Conservation (phyloP, 139 green algal genomes). For the Dunaliella primolecta region DNA sequence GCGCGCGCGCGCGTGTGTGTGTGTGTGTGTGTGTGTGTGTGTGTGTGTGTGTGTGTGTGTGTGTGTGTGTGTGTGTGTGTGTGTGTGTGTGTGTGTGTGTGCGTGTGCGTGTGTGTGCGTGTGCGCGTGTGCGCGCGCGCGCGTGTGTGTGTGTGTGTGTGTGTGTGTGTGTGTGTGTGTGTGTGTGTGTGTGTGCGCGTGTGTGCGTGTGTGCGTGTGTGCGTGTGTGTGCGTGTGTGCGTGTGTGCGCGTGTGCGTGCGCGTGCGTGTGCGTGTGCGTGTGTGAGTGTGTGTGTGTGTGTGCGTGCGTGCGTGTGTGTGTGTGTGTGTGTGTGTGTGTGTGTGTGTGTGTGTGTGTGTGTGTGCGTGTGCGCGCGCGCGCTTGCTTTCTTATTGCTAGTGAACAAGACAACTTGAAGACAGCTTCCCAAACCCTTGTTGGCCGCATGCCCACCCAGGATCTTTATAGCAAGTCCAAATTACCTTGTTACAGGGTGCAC, state of each 20-base stretch:
- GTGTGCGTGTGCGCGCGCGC: not conserved
- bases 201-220: not conserved
- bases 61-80: not conserved
- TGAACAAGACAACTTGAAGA: not conserved
- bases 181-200: not conserved
- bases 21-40: not conserved
- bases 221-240: not conserved
- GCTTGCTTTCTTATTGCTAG: no score
- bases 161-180: slow-evolving; percentile 32
- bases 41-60: slow-evolving; percentile 30
- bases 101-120: not conserved
- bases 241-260: no score
- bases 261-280: slow-evolving; percentile 46
- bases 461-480: not conserved
- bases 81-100: not conserved
- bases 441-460: not conserved
- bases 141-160: not conserved
- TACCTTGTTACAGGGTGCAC: not conserved
- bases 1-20: not conserved
- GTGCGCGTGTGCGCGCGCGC: no score
- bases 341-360: not conserved
- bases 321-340: not conserved
- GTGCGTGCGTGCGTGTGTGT: not conserved
- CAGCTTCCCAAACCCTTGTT: not conserved
- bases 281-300: not conserved